A percentile compares a stretch with the other conserved stretches of the same genome.
phyloP scores from a whole-genome alignment of 345 rosid genomes.

The Dipteronia dyeriana region DNA sequence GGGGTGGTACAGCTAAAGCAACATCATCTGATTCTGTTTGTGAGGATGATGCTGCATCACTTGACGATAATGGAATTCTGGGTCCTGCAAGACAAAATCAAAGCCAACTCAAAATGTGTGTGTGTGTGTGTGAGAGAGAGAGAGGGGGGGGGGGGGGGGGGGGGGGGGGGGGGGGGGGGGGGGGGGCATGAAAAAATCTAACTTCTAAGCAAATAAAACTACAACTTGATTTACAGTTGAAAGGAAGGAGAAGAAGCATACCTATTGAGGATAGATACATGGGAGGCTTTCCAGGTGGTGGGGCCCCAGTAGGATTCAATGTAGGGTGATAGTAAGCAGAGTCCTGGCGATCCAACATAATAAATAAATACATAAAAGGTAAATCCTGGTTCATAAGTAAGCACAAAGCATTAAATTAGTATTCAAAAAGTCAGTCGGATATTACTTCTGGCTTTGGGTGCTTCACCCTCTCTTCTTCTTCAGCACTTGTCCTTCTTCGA shows the following conservation, averaged over 20 bases:
- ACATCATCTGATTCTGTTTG: conserved; percentile 62
- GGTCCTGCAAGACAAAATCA: conserved; percentile 58
- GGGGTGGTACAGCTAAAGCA: conserved; percentile 51
- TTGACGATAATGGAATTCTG: conserved; percentile 70
- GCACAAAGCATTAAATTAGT: conserved; percentile 11
- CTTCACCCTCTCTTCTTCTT: conserved; percentile 80
- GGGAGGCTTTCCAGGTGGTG: conserved; percentile 99
- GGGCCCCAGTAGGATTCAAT: conserved; percentile 95
- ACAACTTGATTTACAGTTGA: not conserved
- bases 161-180: conserved; percentile 18
- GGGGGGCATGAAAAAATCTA: not conserved
- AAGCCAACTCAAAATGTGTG: conserved; percentile 10
- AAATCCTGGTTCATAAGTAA: conserved; percentile 16
- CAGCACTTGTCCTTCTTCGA: conserved; percentile 70
- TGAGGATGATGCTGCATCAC: conserved; percentile 62
- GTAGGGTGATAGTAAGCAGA: conserved; percentile 97
- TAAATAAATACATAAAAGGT: not conserved
- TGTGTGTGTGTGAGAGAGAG: conserved; percentile 23
- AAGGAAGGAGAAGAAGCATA: conserved; percentile 24
- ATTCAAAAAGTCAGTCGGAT: conserved; percentile 21
- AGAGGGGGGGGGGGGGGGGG: conserved; percentile 7
- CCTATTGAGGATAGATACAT: conserved; percentile 94
- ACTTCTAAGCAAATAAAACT: not conserved
- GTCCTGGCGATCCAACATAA: conserved; percentile 58
- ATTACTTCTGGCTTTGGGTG: conserved; percentile 90